Percentiles rank a stretch among this genome's conserved stretches.
phyloP scores from a whole-genome alignment of 495 filamentous ascomycete genomes.

The Amorphotheca resinae region DNA sequence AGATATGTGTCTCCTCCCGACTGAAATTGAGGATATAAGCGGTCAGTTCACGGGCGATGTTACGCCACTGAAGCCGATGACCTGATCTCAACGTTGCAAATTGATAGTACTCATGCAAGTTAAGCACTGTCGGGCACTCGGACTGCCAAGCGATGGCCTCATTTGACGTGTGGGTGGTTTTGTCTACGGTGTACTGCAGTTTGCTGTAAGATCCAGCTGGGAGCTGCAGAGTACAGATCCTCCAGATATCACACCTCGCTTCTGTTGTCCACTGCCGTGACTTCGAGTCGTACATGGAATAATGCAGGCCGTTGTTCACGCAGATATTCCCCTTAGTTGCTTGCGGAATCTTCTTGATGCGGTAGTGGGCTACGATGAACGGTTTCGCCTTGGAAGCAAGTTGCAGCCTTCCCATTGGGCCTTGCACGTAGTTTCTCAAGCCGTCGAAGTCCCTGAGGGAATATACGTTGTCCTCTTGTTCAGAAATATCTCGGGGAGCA shows the following conservation, averaged over 20 bases:
- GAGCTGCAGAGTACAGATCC: constrained; percentile 24
- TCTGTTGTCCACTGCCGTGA: constrained; percentile 3
- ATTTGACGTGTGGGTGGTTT: constrained; percentile 21
- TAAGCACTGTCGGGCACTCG: constrained; percentile 20
- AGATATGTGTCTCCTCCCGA: constrained; percentile 22
- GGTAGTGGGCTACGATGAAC: constrained; percentile 27
- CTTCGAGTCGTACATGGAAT: constrained; percentile 22
- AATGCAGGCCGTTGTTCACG: constrained; percentile 29
- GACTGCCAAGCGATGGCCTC: constrained; percentile 14
- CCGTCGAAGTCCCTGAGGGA: constrained; percentile 1
- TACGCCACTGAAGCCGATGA: constrained; percentile 28
- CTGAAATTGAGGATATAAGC: constrained; percentile 22
- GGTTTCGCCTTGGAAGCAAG: constrained; percentile 36
- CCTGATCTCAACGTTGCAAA: constrained; percentile 25
- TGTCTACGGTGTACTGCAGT: constrained; percentile 26
- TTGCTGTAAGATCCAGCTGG: constrained; percentile 15
- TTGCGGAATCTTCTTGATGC: constrained; percentile 10
- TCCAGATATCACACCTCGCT: constrained; percentile 6
- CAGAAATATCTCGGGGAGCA: constrained; percentile 19
- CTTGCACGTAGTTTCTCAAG: constrained; percentile 1
- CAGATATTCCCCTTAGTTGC: constrained; percentile 27
- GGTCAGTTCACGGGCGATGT: constrained; percentile 26
- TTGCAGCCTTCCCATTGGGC: constrained; percentile 11
- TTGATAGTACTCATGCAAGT: constrained; percentile 25
- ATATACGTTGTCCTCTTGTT: constrained; percentile 1